A percentile compares a stretch with the other conserved stretches of the same genome.
Conservation (phyloP, 306 rosid genomes). For the Gynostemma pentaphyllum region DNA sequence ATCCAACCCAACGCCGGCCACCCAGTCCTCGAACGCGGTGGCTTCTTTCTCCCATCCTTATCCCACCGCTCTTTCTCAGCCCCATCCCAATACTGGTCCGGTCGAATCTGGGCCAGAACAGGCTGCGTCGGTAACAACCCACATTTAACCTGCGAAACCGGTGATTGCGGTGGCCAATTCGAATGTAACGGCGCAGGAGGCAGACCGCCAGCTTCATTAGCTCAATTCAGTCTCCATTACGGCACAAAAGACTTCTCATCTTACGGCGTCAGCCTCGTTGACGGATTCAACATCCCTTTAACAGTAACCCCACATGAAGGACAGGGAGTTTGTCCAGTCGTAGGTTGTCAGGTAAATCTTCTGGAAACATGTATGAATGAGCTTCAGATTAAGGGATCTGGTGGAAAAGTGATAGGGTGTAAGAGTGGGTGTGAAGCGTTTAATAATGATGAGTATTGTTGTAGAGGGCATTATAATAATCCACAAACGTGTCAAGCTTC, state of each 20-base stretch:
- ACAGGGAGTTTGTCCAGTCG: constrained; percentile 66
- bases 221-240: constrained; percentile 59
- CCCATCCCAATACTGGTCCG: constrained; percentile 71
- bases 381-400: constrained; percentile 35
- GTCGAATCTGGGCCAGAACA: constrained; percentile 89
- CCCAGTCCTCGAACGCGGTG: constrained; percentile 57
- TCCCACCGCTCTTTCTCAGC: constrained; percentile 66
- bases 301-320: constrained; percentile 93
- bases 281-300: constrained; percentile 68
- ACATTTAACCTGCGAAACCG: constrained; percentile 53
- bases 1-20: constrained; percentile 79
- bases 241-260: constrained; percentile 49
- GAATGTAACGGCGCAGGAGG: constrained; percentile 72
- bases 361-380: constrained; percentile 50
- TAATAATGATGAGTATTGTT: constrained; percentile 50
- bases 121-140: constrained; percentile 29
- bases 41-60: constrained; percentile 46
- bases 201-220: constrained; percentile 43
- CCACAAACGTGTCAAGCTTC: constrained; percentile 45
- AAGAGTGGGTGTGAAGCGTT: constrained; percentile 92
- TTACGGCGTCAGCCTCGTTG: constrained; percentile 85
- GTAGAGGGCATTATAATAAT: constrained; percentile 56
- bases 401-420: constrained; percentile 54
- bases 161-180: constrained; percentile 74
- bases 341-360: constrained; percentile 52